Conservation (phyloP, 1,284 basidiomycete species). For the Heterobasidion occidentale region DNA sequence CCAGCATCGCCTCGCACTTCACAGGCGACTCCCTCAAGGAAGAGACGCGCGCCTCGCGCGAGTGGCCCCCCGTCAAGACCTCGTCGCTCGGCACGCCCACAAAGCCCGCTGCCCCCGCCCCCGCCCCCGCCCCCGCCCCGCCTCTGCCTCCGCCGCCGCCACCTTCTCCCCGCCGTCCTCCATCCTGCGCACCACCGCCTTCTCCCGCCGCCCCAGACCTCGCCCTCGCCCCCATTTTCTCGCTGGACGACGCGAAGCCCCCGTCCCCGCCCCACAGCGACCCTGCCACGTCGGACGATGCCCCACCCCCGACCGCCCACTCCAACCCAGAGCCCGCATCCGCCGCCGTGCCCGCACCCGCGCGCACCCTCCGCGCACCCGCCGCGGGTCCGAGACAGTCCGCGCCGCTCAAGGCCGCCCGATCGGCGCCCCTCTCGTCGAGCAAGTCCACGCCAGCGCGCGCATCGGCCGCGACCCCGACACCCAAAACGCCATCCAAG, state of each 20-base stretch:
- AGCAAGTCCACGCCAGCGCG: conserved; percentile 17
- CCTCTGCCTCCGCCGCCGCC: too few relatives aligned
- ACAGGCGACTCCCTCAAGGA: conserved; percentile 56
- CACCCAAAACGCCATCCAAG: conserved; percentile 13
- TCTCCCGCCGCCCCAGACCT: neutral
- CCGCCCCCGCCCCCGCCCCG: neutral
- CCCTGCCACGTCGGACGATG: neutral
- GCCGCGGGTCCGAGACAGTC: conserved; percentile 17
- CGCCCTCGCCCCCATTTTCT: neutral
- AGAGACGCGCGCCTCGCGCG: conserved; percentile 58
- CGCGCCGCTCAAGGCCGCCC: conserved; percentile 18
- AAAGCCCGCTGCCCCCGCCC: neutral
- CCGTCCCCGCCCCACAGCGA: neutral
- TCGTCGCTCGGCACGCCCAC: conserved; percentile 9
- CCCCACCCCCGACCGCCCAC: neutral
- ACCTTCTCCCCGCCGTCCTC: neutral
- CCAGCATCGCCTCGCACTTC: conserved; percentile 48
- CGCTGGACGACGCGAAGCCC: neutral
- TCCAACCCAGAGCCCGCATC: neutral
- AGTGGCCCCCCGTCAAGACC: conserved; percentile 56
- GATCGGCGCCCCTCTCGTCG: conserved; percentile 17
- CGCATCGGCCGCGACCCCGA: conserved; percentile 8
- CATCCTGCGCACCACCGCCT: neutral
- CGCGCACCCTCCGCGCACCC: conserved; percentile 13
- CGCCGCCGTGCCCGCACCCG: neutral